These are phyloP conservation scores for Eutrema heterophyllum DNA, from an alignment of 345 rosid genomes.

Conservation along the genomic window DNA sequence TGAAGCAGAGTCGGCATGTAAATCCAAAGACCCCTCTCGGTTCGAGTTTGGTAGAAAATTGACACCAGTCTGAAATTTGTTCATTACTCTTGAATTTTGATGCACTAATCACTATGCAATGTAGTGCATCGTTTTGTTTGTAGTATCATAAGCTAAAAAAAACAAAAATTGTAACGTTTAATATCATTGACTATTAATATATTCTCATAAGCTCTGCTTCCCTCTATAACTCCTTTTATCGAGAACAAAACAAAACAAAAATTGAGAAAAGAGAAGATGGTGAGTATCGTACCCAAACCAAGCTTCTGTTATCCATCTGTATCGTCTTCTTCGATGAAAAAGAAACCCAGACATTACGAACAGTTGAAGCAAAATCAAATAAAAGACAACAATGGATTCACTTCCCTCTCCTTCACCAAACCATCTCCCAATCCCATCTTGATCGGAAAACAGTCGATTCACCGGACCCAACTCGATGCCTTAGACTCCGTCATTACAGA, in stretches of 20 bases:
- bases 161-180: neutral
- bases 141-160: neutral
- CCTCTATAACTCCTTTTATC: neutral
- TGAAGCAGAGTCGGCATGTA: slow-evolving; percentile 28
- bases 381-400: neutral
- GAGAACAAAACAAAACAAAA: neutral
- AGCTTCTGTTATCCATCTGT: slow-evolving; percentile 16
- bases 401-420: slow-evolving; percentile 36
- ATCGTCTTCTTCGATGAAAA: slow-evolving; percentile 32
- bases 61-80: neutral
- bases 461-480: slow-evolving; percentile 54
- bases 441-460: slow-evolving; percentile 24
- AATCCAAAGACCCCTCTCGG: slow-evolving; percentile 7
- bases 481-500: slow-evolving; percentile 51
- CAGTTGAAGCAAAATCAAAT: slow-evolving; percentile 23
- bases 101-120: neutral
- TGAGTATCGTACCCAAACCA: slow-evolving; percentile 26
- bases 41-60: slow-evolving; percentile 22
- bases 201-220: neutral
- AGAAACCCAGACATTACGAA: slow-evolving; percentile 35
- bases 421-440: slow-evolving; percentile 59
- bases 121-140: slow-evolving; percentile 19
- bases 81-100: slow-evolving; percentile 16
- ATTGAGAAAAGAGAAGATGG: slow-evolving; percentile 31
- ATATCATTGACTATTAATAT: neutral